phyloP scores from a whole-genome alignment of 768 basidiomycete genomes.

The Plicaturopsis crispa region DNA sequence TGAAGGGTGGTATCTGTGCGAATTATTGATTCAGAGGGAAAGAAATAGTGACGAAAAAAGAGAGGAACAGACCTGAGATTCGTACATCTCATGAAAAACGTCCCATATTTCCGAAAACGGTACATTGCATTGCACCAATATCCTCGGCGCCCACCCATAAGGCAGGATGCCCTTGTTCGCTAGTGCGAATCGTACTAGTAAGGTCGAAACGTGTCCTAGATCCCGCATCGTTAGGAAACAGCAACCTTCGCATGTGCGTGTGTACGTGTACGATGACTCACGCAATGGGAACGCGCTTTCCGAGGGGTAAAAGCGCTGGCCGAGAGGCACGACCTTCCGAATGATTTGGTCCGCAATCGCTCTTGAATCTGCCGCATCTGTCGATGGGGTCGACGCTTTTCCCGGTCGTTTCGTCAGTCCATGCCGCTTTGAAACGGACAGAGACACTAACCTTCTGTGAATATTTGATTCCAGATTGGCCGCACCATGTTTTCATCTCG shows the following conservation, averaged over 20 bases:
- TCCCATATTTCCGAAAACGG: conserved; percentile 81
- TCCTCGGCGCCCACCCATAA: conserved; percentile 76
- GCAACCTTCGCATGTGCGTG: conserved; percentile 2
- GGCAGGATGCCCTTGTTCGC: conserved; percentile 50
- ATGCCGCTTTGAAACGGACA: background rate
- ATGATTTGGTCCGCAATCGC: conserved; percentile 56
- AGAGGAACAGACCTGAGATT: conserved; percentile 69
- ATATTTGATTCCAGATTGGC: conserved; percentile 84
- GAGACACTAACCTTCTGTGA: conserved; percentile 59
- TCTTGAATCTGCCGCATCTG: conserved; percentile 46
- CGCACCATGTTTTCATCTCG: conserved; percentile 74
- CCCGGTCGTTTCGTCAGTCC: background rate
- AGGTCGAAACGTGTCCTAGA: conserved; percentile 65
- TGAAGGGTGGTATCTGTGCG: conserved; percentile 72
- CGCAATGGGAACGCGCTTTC: conserved; percentile 86
- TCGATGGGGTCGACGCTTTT: conserved; percentile 9
- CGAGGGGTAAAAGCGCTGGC: conserved; percentile 85
- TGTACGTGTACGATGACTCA: conserved; percentile 30
- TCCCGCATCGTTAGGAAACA: conserved; percentile 3
- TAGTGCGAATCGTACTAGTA: conserved; percentile 70
- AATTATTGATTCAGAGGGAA: background rate
- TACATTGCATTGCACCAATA: conserved; percentile 76
- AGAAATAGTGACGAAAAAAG: conserved; percentile 1
- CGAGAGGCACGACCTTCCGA: conserved; percentile 60
- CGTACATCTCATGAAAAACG: conserved; percentile 78